A percentile compares a stretch with the other conserved stretches of the same genome.
phyloP scores from a whole-genome alignment of 495 filamentous ascomycete species.

The Neurospora sp. region DNA sequence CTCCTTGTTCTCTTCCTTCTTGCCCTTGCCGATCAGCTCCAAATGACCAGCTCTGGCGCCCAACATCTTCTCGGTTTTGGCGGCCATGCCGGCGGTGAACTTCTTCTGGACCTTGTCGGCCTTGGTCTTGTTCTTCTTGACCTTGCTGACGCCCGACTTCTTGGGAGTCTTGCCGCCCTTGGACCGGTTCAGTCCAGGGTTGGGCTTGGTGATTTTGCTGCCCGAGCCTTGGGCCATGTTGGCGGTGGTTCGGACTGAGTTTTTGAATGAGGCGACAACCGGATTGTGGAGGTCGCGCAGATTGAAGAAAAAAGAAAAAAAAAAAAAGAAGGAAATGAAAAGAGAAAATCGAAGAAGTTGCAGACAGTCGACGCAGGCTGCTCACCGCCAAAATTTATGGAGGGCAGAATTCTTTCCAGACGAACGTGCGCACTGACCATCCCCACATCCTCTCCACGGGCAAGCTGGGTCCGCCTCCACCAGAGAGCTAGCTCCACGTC shows the following conservation, averaged over 20 bases:
- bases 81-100: conserved; percentile 30
- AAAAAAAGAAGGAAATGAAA: neutral
- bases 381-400: neutral
- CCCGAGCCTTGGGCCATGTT: conserved; percentile 37
- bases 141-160: conserved; percentile 22
- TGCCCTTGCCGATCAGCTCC: conserved; percentile 38
- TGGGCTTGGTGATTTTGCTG: conserved; percentile 24
- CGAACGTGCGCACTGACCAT: neutral
- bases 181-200: conserved; percentile 19
- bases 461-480: neutral
- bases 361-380: neutral
- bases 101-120: conserved; percentile 35
- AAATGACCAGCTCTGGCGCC: conserved; percentile 38
- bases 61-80: conserved; percentile 35
- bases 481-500: neutral
- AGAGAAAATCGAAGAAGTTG: neutral
- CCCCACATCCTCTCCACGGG: neutral
- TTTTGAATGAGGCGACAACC: neutral
- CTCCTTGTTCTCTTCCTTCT: conserved; percentile 25
- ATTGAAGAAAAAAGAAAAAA: neutral
- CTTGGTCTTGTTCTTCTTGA: conserved; percentile 28
- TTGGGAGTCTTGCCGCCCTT: conserved; percentile 15
- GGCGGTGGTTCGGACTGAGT: neutral
- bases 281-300: neutral
- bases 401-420: neutral